These are phyloP conservation scores for Pleochaeta shiraiana DNA, from an alignment of 2,329 filamentous ascomycete species.

Conservation along the genomic window DNA sequence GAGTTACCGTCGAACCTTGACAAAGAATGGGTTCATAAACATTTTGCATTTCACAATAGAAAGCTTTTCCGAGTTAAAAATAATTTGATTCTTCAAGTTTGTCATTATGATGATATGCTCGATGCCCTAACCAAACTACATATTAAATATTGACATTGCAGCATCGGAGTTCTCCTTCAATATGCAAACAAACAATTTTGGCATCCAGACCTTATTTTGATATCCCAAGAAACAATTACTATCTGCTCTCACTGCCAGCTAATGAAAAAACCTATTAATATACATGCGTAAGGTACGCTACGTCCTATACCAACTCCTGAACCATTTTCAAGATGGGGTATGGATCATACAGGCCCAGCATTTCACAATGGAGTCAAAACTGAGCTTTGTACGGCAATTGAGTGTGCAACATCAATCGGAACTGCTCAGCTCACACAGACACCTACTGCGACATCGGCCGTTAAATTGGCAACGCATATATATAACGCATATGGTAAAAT, in stretches of 20 bases:
- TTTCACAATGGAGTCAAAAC: neutral
- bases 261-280: neutral
- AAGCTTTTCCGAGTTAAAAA: neutral
- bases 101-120: neutral
- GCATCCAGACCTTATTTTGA: neutral
- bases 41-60: neutral
- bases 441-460: neutral
- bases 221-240: neutral
- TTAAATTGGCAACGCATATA: neutral
- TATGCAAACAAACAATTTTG: neutral
- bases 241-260: neutral
- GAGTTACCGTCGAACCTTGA: neutral
- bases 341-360: slow-evolving; percentile 2
- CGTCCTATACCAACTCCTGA: neutral
- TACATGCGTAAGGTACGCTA: neutral
- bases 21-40: neutral
- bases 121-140: neutral
- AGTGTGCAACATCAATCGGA: neutral
- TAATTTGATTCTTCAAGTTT: neutral
- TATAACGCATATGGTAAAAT: neutral
- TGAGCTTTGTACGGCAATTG: neutral
- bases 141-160: neutral
- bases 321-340: neutral
- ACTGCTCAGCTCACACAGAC: neutral
- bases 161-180: neutral